phyloP scores from a whole-genome alignment of 106 monocot species.

The Cymbidium sinense region DNA sequence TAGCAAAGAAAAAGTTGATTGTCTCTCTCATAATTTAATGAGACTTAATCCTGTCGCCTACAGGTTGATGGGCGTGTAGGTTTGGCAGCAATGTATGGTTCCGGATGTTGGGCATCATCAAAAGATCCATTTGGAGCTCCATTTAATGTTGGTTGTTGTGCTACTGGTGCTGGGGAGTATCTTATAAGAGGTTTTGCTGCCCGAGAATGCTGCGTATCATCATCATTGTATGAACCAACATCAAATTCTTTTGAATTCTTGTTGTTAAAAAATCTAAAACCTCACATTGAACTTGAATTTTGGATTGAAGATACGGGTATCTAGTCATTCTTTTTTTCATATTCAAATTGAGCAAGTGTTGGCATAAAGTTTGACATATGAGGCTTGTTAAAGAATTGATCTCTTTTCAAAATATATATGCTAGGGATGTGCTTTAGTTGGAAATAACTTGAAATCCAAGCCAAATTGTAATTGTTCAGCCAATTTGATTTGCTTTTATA shows the following conservation, averaged over 20 bases:
- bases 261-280: no score
- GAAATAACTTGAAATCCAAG: not conserved
- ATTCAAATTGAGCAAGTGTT: not conserved
- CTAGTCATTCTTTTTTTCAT: not conserved
- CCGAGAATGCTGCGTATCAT: conserved; percentile 83
- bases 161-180: conserved; percentile 87
- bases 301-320: not conserved
- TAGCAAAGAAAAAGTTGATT: not conserved
- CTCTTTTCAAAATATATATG: not conserved
- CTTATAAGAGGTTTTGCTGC: conserved; percentile 88
- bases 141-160: conserved; percentile 85
- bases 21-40: not conserved
- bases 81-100: conserved; percentile 90
- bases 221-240: conserved; percentile 58
- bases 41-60: not conserved
- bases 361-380: not conserved
- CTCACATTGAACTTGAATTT: not conserved
- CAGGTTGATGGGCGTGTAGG: conserved; percentile 97
- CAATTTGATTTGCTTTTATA: conserved; percentile 1
- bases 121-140: conserved; percentile 77
- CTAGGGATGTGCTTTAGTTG: not conserved
- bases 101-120: conserved; percentile 93
- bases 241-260: not conserved
- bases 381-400: not conserved
- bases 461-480: not conserved